A percentile compares a stretch with the other conserved stretches of the same genome.
These are phyloP conservation scores for Gossypium australe DNA, from an alignment of 345 rosid genomes.

Conservation along the genomic window DNA sequence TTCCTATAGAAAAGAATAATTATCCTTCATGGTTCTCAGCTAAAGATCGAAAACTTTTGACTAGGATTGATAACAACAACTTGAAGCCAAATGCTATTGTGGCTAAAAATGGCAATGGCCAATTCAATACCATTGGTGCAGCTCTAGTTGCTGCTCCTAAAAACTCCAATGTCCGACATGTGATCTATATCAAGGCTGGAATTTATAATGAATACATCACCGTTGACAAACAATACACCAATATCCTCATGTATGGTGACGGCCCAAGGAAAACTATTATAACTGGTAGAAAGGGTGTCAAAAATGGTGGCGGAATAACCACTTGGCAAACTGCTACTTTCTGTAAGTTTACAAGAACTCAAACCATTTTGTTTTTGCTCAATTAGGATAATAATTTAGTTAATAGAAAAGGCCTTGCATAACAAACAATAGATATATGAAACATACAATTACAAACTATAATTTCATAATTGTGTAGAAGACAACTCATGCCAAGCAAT, in stretches of 20 bases:
- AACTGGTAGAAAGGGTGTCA: slow-evolving; percentile 32
- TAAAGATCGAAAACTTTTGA: slow-evolving; percentile 57
- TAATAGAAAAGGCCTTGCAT: too few species aligned
- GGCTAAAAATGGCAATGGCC: slow-evolving; percentile 77
- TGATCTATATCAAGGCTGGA: slow-evolving; percentile 52
- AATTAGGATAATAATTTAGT: too few species aligned
- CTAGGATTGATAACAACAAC: slow-evolving; percentile 4
- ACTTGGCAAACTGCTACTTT: slow-evolving; percentile 31
- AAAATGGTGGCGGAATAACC: neutral
- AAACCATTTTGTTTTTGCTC: neutral
- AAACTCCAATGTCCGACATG: slow-evolving; percentile 23
- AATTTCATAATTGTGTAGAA: too few species aligned
- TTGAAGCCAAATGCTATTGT: slow-evolving; percentile 49
- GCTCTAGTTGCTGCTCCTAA: slow-evolving; percentile 48
- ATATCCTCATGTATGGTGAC: slow-evolving; percentile 13
- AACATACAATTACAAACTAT: too few species aligned
- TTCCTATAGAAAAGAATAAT: neutral
- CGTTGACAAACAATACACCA: slow-evolving; percentile 20
- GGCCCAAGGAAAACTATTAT: slow-evolving; percentile 31
- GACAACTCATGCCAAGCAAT: too few species aligned
- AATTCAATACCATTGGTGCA: slow-evolving; percentile 42
- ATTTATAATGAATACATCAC: slow-evolving; percentile 32
- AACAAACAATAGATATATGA: too few species aligned
- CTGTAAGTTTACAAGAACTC: slow-evolving; percentile 16
- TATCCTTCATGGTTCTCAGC: slow-evolving; percentile 61